These are phyloP conservation scores for Malus hybrid DNA, from an alignment of 331 rosid genomes.

Conservation along the genomic window DNA sequence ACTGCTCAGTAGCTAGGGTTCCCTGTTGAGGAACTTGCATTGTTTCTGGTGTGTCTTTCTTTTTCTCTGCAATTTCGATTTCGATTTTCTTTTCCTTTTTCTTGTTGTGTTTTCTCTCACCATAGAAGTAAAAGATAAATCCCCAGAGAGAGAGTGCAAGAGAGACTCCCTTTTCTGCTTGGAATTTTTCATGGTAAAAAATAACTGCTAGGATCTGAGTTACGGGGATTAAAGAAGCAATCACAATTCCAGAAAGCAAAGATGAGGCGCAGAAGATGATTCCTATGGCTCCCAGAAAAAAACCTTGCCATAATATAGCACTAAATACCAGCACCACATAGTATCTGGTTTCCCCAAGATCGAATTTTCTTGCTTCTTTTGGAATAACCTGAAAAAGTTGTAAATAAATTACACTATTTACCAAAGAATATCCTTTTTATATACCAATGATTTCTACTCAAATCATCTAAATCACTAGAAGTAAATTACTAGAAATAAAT, in stretches of 20 bases:
- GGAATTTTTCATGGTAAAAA: conserved; percentile 51
- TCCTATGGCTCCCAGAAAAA: conserved; percentile 67
- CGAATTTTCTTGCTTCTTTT: conserved; percentile 47
- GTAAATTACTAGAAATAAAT: too few species aligned
- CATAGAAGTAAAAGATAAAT: conserved; percentile 56
- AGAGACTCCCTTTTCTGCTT: conserved; percentile 55
- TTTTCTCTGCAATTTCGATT: neutral
- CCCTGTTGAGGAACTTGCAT: conserved; percentile 2
- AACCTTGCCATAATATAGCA: conserved; percentile 58
- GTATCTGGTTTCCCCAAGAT: conserved; percentile 43
- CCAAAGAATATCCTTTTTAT: neutral
- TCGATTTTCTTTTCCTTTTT: neutral
- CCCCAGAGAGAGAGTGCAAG: conserved; percentile 67
- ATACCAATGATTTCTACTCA: neutral
- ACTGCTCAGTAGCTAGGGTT: neutral
- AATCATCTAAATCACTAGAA: too few species aligned
- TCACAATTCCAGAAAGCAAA: conserved; percentile 44
- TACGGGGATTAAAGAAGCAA: conserved; percentile 40
- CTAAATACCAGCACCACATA: conserved; percentile 38
- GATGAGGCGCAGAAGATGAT: conserved; percentile 59
- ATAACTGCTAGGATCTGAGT: conserved; percentile 56
- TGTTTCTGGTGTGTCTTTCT: neutral
- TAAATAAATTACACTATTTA: neutral
- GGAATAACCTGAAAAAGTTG: conserved; percentile 42
- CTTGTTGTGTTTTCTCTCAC: conserved; percentile 33